phyloP scores from a whole-genome alignment of 75 land plant species.

The Larix kaempferi region DNA sequence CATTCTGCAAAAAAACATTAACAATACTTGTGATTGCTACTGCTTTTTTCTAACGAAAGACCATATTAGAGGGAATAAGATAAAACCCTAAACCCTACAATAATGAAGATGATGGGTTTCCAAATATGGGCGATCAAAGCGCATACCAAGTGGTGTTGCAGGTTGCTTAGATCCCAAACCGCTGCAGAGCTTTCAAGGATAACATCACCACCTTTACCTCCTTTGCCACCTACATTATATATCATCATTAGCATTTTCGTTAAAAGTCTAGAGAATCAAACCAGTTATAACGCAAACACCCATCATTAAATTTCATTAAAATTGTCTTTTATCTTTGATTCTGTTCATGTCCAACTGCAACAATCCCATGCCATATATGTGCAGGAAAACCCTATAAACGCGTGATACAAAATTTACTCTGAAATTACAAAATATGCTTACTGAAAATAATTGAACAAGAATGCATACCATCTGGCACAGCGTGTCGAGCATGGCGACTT shows the following conservation, averaged over 20 bases:
- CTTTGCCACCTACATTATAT: conserved; percentile 75
- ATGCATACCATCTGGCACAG: conserved; percentile 76
- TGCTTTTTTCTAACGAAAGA: not conserved
- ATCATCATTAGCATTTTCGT: no score
- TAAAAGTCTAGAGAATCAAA: no score
- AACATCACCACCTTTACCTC: conserved; percentile 98
- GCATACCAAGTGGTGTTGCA: conserved; percentile 84
- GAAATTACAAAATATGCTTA: no score
- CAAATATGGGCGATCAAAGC: not conserved
- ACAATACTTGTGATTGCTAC: not conserved
- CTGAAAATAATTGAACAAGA: not conserved
- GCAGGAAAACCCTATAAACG: not conserved
- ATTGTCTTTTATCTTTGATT: no score
- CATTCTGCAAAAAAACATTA: conserved; percentile 38
- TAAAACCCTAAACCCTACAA: not conserved
- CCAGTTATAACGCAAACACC: no score
- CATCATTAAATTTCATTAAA: no score
- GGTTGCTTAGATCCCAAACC: conserved; percentile 84
- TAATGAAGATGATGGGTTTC: not conserved
- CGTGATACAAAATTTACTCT: no score
- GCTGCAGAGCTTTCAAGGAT: conserved; percentile 72
- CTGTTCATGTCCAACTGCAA: not conserved
- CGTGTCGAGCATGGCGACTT: conserved; percentile 67
- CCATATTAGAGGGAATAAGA: not conserved
- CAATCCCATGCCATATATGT: not conserved